Base-by-base conservation (phyloP, 441 rosid species). In the Breynia disticha region DNA sequence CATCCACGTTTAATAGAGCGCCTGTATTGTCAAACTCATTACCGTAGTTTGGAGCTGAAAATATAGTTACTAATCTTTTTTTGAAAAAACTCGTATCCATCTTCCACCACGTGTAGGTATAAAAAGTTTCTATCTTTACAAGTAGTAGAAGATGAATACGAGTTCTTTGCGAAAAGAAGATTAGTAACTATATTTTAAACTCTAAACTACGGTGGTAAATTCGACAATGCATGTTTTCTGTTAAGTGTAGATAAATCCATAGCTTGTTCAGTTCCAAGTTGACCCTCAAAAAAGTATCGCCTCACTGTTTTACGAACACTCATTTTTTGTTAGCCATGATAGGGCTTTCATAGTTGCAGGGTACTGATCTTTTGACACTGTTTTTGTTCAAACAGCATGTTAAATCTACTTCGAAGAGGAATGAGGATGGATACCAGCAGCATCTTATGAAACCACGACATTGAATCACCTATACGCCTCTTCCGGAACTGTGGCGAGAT, bases 11-110 rank as follows among this genome's bases (percentile, higher is more conserved):
- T 68, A 88, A 55, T 19, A 88, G 62, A 19, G 96, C 97, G 67
- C 95, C 98, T 0, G 86, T 97, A 66, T 91, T 91, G 72, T 91
- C 97, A 69, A 91, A 91, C 73, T 91, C 98, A 58, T 97, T 97
- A 2, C 98, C 98, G 61, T 91, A 91, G 75, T 91, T 91, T 35
- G 98, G 94, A 57, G 98, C 97, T 8, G 98, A 91, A 74, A 91
- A 91, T 64, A 91, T 86, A 0, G 94, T 91, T 37, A 91, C 98
- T 67, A 91, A 69, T 67, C 79, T 77, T 64, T 95, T 68, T 62
- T 76, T 84, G 1, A 7, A 91, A 91, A 60, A 91, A 91, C 72
- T 91, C 97, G 1, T 91, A 91, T 7, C 98, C 98, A 51, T 91
- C 98, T 67, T 91, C 98, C 62, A 91, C 98, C 53, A 86, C 98